phyloP scores from a whole-genome alignment of 805 yeast species.

The Barnettozyma pratensis region DNA sequence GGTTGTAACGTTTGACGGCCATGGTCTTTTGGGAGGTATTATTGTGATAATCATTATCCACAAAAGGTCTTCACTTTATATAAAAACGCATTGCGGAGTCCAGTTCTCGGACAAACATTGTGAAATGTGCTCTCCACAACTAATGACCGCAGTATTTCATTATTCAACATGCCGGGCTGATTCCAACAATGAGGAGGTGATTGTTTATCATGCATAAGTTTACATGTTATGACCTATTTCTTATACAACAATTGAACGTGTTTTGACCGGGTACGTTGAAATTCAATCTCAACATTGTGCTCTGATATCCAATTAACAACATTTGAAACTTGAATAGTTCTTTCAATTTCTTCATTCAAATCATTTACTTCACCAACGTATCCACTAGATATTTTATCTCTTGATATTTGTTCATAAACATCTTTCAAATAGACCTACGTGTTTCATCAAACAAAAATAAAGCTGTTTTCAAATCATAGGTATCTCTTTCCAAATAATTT shows the following conservation, averaged over 20 bases:
- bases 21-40: no score
- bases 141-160: no score
- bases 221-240: background rate
- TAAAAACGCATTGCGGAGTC: no score
- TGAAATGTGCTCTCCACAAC: no score
- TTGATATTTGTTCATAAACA: background rate
- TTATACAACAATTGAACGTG: background rate
- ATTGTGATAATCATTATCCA: no score
- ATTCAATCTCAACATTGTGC: background rate
- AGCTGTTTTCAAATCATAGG: background rate
- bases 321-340: background rate
- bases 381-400: background rate
- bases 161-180: no score
- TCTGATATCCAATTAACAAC: background rate
- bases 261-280: background rate
- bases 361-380: background rate
- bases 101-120: no score
- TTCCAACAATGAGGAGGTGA: no score
- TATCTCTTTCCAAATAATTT: background rate
- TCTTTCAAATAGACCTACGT: conserved; percentile 1
- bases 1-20: conserved; percentile 3
- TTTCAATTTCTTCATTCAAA: background rate
- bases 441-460: background rate
- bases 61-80: no score
- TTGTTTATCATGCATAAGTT: no score